Evolutionary conservation across 768 basidiomycete genomes (phyloP), one percentile per base, ranked within the genome.

Genomic region (Mycena kentingensis): DNA sequence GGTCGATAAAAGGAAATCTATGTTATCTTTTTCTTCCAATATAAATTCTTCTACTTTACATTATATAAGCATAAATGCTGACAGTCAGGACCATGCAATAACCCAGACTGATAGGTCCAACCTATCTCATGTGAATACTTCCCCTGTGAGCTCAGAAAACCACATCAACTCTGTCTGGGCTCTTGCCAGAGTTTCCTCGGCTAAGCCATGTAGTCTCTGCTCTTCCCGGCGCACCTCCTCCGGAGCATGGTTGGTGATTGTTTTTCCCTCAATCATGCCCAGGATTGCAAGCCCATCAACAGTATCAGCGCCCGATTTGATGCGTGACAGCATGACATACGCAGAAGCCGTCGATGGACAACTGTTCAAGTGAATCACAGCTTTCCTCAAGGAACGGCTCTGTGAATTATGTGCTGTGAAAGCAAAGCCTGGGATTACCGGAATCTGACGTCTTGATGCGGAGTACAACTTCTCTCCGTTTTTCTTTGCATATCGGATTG

Each of bases 281-380:
- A 42, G 13, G n/a, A 42, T 42, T 7, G 41, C 41, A 5, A 42
- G n/a, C 12, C 41, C 41, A 24, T 25, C 19, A 11, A 52, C 42
- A 4, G 32, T 42, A n/a, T 54, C 26, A 19, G 31, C 26, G 2
- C 44, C 44, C 13, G 53, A 58, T 31, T 49, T 54, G 36, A 55
- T 53, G 27, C 57, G 50, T 18, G 53, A 59, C 16, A 60, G 13
- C 54, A 57, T 57, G 10, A 61, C 57, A 56, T 61, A 61, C 2
- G 54, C 42, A n/a, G 49, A 32, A 7, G 52, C 46, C 5, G 47
- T 55, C 1, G 53, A 39, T 15, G 27, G n/a, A 21, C 39, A 61
- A 27, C 60, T 55, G 12, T 46, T 49, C 1, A 61, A 28, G 37
- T 61, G 46, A 24, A 61, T 45, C 12, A 31, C 31, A 13, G 49